Evolutionary conservation across 176 grass and related monocot genomes (phyloP), one percentile per base, ranked within the genome.

Genomic region (Oryza glumipatula): DNA sequence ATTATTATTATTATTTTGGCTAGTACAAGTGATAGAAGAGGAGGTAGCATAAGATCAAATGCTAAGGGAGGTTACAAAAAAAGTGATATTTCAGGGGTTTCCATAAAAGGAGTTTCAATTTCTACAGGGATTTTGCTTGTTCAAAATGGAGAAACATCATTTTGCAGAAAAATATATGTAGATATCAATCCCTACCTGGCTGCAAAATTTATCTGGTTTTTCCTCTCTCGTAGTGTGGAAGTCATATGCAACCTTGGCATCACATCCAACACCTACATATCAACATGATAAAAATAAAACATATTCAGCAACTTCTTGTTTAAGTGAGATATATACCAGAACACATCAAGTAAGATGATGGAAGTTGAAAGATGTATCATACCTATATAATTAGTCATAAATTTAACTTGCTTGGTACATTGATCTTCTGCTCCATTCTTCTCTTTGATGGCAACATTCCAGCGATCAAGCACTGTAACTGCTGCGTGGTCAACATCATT

Each of bases 321-420:
- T 3, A 71, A 86, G 32, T 14, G 72, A 76, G 71, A 80, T 67
- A 70, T 52, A 72, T 44, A 48, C 10, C 48, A 75, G 17, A 24
- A 45, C 47, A 45, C 47, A 48, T 60, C 65, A 17, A 73, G 4
- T 45, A 63, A 76, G n/a, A 76, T 64, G 13, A 60, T 79, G 14
- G 19, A 72, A 23, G 49, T 56, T 77, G 12, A 80, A 74, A 30
- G 38, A 90, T 5, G 6, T 47, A 72, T 58, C 48, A 21, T 68
- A 95, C 95, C 91, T 88, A 98, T 79, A 90, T 98, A 98, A 83
- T 98, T 92, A 73, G 90, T 98, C 95, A 98, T 98, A 88, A 84
- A 98, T 79, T 95, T 98, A 15, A 92, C 63, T 88, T 95, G 80
- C 68, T 88, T 92, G 72, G 56, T 82, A 82, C 46, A 80, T 89